Conservation (phyloP, 1,139 yeast species). For the Candida albicans region DNA sequence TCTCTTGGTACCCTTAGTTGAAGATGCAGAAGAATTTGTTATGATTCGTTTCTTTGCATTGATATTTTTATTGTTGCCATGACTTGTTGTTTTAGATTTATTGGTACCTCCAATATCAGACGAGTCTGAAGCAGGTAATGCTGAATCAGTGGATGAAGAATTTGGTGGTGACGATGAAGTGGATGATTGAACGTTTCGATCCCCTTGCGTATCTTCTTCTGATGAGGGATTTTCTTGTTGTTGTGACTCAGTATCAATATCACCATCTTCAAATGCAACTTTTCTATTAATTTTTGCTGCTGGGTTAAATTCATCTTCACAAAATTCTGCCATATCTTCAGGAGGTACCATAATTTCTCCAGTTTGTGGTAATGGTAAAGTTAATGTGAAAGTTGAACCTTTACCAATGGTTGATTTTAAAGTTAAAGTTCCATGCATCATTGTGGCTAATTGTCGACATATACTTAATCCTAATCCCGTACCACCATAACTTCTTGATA, state of each 20-base stretch:
- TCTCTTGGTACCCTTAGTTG: background rate
- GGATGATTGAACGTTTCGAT: background rate
- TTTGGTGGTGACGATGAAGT: background rate
- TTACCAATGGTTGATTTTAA: slow-evolving; percentile 67
- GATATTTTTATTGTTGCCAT: background rate
- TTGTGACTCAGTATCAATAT: slow-evolving; percentile 10
- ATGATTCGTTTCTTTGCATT: slow-evolving; percentile 3
- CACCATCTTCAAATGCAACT: slow-evolving; percentile 34
- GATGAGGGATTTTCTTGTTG: background rate
- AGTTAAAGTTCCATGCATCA: slow-evolving; percentile 84
- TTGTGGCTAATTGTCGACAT: slow-evolving; percentile 83
- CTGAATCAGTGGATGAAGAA: background rate
- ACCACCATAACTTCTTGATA: slow-evolving; percentile 90
- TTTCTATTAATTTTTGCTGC: slow-evolving; percentile 35
- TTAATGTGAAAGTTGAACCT: slow-evolving; percentile 80
- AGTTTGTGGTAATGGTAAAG: slow-evolving; percentile 74
- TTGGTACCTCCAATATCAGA: background rate
- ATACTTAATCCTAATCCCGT: slow-evolving; percentile 94
- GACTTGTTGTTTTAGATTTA: background rate
- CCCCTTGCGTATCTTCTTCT: background rate
- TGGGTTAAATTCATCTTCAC: slow-evolving; percentile 48
- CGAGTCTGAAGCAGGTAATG: background rate
- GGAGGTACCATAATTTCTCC: slow-evolving; percentile 54
- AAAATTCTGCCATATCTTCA: slow-evolving; percentile 39
- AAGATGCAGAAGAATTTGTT: slow-evolving; percentile 1